Evolutionary conservation across 2,329 filamentous ascomycete species (phyloP).

Genomic region (Pseudovirgaria hyperparasitica): DNA sequence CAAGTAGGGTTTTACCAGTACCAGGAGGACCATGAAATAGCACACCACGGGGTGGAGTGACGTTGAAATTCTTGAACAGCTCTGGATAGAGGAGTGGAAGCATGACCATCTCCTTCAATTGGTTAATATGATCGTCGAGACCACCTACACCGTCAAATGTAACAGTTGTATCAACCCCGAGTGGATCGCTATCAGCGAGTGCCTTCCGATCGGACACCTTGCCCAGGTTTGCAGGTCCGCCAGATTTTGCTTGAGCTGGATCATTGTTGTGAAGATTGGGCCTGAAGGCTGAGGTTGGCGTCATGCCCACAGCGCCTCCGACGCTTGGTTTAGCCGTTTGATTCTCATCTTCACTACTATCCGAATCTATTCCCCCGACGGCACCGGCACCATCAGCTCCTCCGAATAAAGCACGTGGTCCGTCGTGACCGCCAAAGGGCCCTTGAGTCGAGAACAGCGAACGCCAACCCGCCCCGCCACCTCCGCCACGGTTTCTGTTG

Average conservation of each 20-base stretch:
- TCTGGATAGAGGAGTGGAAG: conserved; percentile 90
- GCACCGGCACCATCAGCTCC: conserved; percentile 65
- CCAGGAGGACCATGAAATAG: conserved; percentile 94
- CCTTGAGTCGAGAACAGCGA: conserved; percentile 81
- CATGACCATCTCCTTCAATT: conserved; percentile 97
- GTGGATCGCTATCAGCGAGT: conserved; percentile 82
- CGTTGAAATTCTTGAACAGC: conserved; percentile 79
- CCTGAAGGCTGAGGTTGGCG: conserved; percentile 43
- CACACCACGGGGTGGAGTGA: conserved; percentile 88
- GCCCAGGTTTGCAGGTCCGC: conserved; percentile 70
- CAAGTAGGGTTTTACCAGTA: conserved; percentile 95
- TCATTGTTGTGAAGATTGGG: conserved; percentile 47
- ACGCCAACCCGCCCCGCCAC: conserved; percentile 48
- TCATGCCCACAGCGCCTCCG: conserved; percentile 53
- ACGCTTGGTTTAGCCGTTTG: conserved; percentile 43
- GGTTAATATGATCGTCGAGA: conserved; percentile 84
- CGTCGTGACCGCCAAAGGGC: conserved; percentile 79
- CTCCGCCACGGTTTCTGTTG: conserved; percentile 50
- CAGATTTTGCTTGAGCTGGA: conserved; percentile 38
- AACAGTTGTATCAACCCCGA: conserved; percentile 84
- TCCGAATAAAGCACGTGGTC: conserved; percentile 56
- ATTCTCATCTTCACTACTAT: conserved; percentile 91
- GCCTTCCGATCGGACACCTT: conserved; percentile 89
- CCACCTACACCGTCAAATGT: conserved; percentile 93
- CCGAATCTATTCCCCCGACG: conserved; percentile 72